Percentiles rank a stretch among this genome's conserved stretches.
phyloP scores from a whole-genome alignment of 768 basidiomycete genomes.

The Pisolithus tinctorius region DNA sequence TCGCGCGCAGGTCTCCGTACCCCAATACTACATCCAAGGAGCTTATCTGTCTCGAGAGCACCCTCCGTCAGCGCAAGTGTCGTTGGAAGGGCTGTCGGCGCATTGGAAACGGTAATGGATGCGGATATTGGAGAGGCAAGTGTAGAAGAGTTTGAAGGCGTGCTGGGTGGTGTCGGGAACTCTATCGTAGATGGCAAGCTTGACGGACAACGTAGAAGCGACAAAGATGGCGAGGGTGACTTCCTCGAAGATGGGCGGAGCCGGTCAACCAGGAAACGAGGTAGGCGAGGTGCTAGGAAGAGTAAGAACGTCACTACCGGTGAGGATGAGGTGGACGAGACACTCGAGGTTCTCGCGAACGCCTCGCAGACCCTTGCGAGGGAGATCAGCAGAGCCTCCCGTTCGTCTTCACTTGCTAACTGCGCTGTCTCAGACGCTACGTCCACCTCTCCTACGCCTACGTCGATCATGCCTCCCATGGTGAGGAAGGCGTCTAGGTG shows the following conservation, averaged over 20 bases:
- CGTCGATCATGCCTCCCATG: slow-evolving; percentile 30
- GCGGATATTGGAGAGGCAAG: slow-evolving; percentile 26
- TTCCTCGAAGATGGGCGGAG: slow-evolving; percentile 28
- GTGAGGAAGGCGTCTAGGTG: slow-evolving; percentile 74
- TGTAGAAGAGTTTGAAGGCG: slow-evolving; percentile 36
- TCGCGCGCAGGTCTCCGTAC: slow-evolving; percentile 57
- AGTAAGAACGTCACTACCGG: slow-evolving; percentile 39
- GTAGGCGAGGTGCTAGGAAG: slow-evolving; percentile 82
- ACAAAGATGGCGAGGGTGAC: slow-evolving; percentile 20
- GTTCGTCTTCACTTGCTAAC: slow-evolving; percentile 36
- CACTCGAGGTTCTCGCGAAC: slow-evolving; percentile 63
- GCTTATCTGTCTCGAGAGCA: slow-evolving; percentile 46
- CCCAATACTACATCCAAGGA: slow-evolving; percentile 46
- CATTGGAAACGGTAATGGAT: slow-evolving; percentile 41
- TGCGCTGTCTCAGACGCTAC: slow-evolving; percentile 8
- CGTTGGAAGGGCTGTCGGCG: slow-evolving; percentile 37
- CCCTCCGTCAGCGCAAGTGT: slow-evolving; percentile 49
- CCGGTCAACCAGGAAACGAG: slow-evolving; percentile 69
- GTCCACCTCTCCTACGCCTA: slow-evolving; percentile 15
- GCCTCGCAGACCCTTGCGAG: slow-evolving; percentile 80
- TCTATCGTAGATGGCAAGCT: slow-evolving; percentile 33
- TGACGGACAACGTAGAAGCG: slow-evolving; percentile 9
- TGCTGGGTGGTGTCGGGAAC: slow-evolving; percentile 18
- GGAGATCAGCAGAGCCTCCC: slow-evolving; percentile 69
- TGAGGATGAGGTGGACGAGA: slow-evolving; percentile 38